phyloP scores from a whole-genome alignment of 2,329 filamentous ascomycete genomes.

The Dactylellina sp. region DNA sequence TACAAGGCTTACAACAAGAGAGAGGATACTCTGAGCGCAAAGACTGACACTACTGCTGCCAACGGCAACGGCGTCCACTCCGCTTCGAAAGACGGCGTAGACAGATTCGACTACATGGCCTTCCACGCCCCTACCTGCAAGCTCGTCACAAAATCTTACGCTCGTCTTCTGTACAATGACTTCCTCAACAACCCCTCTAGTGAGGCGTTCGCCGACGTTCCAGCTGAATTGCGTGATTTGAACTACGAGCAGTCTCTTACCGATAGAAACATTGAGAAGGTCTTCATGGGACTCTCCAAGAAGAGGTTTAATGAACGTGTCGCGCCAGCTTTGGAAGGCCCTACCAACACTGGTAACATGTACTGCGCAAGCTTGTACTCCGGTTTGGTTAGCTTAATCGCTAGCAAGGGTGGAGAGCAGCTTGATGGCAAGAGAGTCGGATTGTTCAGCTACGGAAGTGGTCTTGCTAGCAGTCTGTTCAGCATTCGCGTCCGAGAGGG shows the following conservation, averaged over 20 bases:
- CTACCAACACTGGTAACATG: slow-evolving; percentile 79
- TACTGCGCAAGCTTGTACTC: slow-evolving; percentile 73
- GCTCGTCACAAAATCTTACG: slow-evolving; percentile 86
- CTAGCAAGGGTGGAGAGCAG: slow-evolving; percentile 72
- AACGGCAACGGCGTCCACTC: slow-evolving; percentile 63
- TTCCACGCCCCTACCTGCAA: slow-evolving; percentile 92
- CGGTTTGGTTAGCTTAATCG: slow-evolving; percentile 72
- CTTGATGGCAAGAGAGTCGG: slow-evolving; percentile 79
- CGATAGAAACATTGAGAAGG: slow-evolving; percentile 87
- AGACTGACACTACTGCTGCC: slow-evolving; percentile 66
- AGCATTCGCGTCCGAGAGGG: slow-evolving; percentile 79
- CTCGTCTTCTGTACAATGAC: slow-evolving; percentile 85
- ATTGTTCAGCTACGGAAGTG: slow-evolving; percentile 83
- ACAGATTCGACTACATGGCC: slow-evolving; percentile 84
- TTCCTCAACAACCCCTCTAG: slow-evolving; percentile 77
- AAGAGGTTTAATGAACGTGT: slow-evolving; percentile 85
- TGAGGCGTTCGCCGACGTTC: slow-evolving; percentile 78
- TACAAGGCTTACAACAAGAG: slow-evolving; percentile 84
- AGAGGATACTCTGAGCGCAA: slow-evolving; percentile 71
- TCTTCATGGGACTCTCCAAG: slow-evolving; percentile 85
- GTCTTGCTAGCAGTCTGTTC: slow-evolving; percentile 77
- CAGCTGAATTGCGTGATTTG: slow-evolving; percentile 80
- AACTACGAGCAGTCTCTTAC: slow-evolving; percentile 82
- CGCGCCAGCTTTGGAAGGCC: slow-evolving; percentile 77
- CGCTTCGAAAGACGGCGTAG: slow-evolving; percentile 73